A percentile compares a stretch with the other conserved stretches of the same genome.
phyloP scores from a whole-genome alignment of 2,329 filamentous ascomycete genomes.

The Ceratocystis eucalypticola region DNA sequence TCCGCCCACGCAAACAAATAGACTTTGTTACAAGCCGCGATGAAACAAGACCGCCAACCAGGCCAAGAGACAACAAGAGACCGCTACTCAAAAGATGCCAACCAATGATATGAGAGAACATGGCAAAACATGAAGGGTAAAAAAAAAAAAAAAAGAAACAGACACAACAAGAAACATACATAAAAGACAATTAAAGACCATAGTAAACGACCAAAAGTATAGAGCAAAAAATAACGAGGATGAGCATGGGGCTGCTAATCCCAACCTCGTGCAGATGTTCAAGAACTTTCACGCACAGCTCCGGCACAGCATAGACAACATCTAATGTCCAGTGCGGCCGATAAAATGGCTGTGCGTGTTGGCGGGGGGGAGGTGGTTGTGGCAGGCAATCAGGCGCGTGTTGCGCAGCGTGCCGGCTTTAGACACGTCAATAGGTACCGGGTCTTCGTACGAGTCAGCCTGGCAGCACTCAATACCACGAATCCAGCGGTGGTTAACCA shows the following conservation, averaged over 20 bases:
- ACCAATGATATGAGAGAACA: neutral
- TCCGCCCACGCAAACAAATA: neutral
- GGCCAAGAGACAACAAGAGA: neutral
- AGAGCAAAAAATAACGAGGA: neutral
- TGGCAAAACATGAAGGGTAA: neutral
- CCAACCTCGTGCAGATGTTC: neutral
- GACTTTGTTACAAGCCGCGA: neutral
- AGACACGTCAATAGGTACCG: conserved; percentile 41
- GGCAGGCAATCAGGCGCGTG: conserved; percentile 42
- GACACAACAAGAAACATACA: neutral
- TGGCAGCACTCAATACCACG: conserved; percentile 68
- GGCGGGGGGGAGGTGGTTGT: conserved; percentile 42
- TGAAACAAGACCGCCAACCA: neutral
- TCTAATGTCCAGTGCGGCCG: conserved; percentile 12
- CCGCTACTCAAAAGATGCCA: neutral
- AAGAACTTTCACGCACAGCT: neutral
- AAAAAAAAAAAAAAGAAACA: neutral
- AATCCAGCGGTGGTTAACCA: conserved; percentile 58
- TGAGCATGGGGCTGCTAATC: neutral
- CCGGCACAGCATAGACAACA: neutral
- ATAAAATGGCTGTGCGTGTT: conserved; percentile 34
- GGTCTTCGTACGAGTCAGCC: conserved; percentile 54
- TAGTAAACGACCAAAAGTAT: neutral
- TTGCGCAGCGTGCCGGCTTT: conserved; percentile 37
- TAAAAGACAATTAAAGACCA: neutral